Evolutionary conservation across 352 stramenopile genomes (phyloP).

Genomic region (Aphanomyces stellatus): DNA sequence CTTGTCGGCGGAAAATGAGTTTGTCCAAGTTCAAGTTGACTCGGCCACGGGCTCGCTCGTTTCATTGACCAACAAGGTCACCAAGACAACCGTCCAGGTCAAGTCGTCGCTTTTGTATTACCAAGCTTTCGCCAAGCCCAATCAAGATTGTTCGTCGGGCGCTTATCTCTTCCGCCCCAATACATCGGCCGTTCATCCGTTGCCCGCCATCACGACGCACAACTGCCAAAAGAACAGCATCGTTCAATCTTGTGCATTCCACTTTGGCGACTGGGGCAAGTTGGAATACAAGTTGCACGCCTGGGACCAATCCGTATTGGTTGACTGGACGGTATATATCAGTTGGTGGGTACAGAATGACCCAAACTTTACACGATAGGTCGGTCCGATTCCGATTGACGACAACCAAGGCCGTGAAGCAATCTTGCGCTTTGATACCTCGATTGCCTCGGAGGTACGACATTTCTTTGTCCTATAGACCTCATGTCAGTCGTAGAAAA

Average conservation of each 20-base stretch:
- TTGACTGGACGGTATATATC: slow-evolving; percentile 88
- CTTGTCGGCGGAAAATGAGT: slow-evolving; percentile 52
- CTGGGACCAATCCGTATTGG: slow-evolving; percentile 82
- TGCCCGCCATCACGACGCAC: slow-evolving; percentile 23
- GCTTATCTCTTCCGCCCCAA: slow-evolving; percentile 96
- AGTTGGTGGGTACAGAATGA: background rate
- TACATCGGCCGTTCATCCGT: slow-evolving; percentile 48
- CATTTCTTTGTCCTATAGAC: background rate
- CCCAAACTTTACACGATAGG: slow-evolving; percentile 22
- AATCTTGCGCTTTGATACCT: slow-evolving; percentile 83
- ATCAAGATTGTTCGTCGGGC: slow-evolving; percentile 78
- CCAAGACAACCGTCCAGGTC: slow-evolving; percentile 48
- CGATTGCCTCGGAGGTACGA: background rate
- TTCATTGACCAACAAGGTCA: slow-evolving; percentile 63
- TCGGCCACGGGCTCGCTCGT: slow-evolving; percentile 41
- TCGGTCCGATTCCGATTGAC: slow-evolving; percentile 38
- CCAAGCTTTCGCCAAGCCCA: slow-evolving; percentile 21
- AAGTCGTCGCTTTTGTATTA: slow-evolving; percentile 53
- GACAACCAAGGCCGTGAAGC: slow-evolving; percentile 93
- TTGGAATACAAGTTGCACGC: slow-evolving; percentile 86
- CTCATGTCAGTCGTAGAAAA: slow-evolving; percentile 17
- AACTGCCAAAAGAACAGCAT: slow-evolving; percentile 33
- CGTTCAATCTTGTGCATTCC: slow-evolving; percentile 51
- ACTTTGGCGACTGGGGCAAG: slow-evolving; percentile 82
- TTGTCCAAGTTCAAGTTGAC: slow-evolving; percentile 45